Conservation (phyloP, 2,329 filamentous ascomycete genomes). For the Diplocarpon mali region DNA sequence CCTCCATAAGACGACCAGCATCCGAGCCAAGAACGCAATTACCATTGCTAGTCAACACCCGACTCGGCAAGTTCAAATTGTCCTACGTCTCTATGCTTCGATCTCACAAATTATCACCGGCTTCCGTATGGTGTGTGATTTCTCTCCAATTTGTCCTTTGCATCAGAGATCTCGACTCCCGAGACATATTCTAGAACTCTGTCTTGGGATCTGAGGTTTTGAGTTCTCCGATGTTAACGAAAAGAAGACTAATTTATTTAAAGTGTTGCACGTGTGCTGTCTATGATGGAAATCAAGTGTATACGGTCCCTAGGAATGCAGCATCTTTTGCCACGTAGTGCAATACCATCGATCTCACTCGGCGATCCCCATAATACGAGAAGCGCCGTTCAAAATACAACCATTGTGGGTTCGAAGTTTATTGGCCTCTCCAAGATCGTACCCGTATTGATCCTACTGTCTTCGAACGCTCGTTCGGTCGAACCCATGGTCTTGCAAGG, state of each 20-base stretch:
- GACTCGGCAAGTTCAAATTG: constrained; percentile 72
- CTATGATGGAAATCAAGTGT: constrained; percentile 73
- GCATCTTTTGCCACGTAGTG: constrained; percentile 71
- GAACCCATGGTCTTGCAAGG: constrained; percentile 66
- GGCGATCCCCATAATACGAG: constrained; percentile 78
- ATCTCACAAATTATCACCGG: constrained; percentile 77
- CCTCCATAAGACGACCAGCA: constrained; percentile 70
- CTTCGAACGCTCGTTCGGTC: constrained; percentile 68
- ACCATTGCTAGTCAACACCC: constrained; percentile 80
- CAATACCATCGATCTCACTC: constrained; percentile 68
- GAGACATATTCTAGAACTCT: too few relatives aligned
- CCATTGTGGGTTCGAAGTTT: constrained; percentile 73
- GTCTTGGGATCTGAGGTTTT: too few relatives aligned
- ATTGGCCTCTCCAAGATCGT: constrained; percentile 66
- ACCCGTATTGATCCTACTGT: constrained; percentile 75
- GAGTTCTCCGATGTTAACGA: too few relatives aligned
- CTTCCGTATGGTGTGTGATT: constrained; percentile 81
- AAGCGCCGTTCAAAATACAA: constrained; percentile 80
- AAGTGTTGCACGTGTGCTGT: constrained; percentile 71
- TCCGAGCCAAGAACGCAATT: constrained; percentile 78
- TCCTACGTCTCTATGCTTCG: constrained; percentile 75
- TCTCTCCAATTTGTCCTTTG: too few relatives aligned
- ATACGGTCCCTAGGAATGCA: constrained; percentile 64
- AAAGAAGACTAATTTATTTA: too few relatives aligned
- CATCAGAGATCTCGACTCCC: too few relatives aligned